Evolutionary conservation across 352 stramenopile genomes (phyloP).

Genomic region (Globisporangium cystogenes): DNA sequence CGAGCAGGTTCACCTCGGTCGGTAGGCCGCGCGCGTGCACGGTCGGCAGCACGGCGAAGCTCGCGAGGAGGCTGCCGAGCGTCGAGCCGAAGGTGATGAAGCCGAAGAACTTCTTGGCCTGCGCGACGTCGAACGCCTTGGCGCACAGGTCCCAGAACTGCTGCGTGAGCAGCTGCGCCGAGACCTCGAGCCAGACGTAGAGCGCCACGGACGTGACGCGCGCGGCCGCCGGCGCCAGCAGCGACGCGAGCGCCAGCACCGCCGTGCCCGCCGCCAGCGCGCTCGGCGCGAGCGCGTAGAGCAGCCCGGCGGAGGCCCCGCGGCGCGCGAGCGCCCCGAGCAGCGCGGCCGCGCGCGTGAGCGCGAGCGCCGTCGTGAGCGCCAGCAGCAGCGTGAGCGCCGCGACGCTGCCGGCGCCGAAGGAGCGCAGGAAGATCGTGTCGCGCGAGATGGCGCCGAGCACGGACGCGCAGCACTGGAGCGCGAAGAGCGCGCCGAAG

Average conservation of each 20-base stretch:
- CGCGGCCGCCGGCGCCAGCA: constrained; percentile 35
- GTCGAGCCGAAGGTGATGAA: constrained; percentile 85
- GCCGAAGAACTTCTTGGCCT: constrained; percentile 86
- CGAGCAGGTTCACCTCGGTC: constrained; percentile 72
- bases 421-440: constrained; percentile 76
- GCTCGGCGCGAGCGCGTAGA: constrained; percentile 48
- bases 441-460: constrained; percentile 77
- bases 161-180: constrained; percentile 65
- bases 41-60: constrained; percentile 58
- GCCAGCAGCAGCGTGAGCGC: constrained; percentile 68
- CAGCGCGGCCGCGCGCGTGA: constrained; percentile 38
- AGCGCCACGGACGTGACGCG: constrained; percentile 46
- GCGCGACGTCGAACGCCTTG: constrained; percentile 69
- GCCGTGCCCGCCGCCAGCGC: constrained; percentile 36
- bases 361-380: constrained; percentile 61
- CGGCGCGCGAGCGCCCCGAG: constrained; percentile 23
- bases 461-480: constrained; percentile 73
- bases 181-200: constrained; percentile 81
- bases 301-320: constrained; percentile 22
- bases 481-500: constrained; percentile 77
- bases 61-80: constrained; percentile 68
- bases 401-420: constrained; percentile 62
- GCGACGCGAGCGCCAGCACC: constrained; percentile 40
- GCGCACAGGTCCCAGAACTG: constrained; percentile 88
- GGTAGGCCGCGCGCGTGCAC: constrained; percentile 44